These are phyloP conservation scores for Pseudocercospora crystallina DNA, from an alignment of 2,329 filamentous ascomycete species.

Conservation along the genomic window DNA sequence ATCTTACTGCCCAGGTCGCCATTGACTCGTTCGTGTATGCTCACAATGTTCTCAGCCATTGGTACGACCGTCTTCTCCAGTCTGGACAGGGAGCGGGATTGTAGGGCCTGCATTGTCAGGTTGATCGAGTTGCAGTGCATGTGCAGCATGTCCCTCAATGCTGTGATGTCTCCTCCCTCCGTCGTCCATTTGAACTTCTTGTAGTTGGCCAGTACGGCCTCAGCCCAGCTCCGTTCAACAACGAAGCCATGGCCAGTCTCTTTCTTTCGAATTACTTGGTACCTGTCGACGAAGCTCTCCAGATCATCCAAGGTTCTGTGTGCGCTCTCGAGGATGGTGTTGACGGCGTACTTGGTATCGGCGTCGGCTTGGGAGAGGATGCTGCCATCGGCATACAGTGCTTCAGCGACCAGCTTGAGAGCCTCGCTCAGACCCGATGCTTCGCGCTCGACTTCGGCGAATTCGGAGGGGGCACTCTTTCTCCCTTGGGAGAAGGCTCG, in stretches of 20 bases:
- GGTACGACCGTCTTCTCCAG: slow-evolving; percentile 34
- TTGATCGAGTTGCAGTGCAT: slow-evolving; percentile 45
- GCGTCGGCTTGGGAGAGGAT: slow-evolving; percentile 38
- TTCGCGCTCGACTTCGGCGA: slow-evolving; percentile 45
- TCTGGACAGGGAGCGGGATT: slow-evolving; percentile 40
- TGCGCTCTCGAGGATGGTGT: slow-evolving; percentile 41
- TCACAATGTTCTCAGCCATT: slow-evolving; percentile 35
- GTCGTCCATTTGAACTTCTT: slow-evolving; percentile 48
- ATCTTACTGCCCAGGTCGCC: slow-evolving; percentile 31
- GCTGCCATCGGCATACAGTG: slow-evolving; percentile 39
- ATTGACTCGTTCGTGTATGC: slow-evolving; percentile 30
- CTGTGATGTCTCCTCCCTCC: slow-evolving; percentile 43
- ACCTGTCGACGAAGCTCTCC: slow-evolving; percentile 46
- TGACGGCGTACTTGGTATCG: slow-evolving; percentile 39
- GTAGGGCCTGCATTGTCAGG: slow-evolving; percentile 42
- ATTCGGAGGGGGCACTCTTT: slow-evolving; percentile 41
- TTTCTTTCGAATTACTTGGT: slow-evolving; percentile 46
- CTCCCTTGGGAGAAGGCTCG: slow-evolving; percentile 45
- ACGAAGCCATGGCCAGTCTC: slow-evolving; percentile 42
- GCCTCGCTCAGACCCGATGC: slow-evolving; percentile 44
- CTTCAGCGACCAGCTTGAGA: slow-evolving; percentile 47
- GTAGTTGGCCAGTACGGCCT: slow-evolving; percentile 43
- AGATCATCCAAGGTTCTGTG: slow-evolving; percentile 43
- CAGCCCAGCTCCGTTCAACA: slow-evolving; percentile 46
- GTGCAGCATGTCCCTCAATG: slow-evolving; percentile 42